Evolutionary conservation across 108 stramenopile species (phyloP), one percentile per base, ranked within the genome.

Genomic region (Cyclotella baltica): DNA sequence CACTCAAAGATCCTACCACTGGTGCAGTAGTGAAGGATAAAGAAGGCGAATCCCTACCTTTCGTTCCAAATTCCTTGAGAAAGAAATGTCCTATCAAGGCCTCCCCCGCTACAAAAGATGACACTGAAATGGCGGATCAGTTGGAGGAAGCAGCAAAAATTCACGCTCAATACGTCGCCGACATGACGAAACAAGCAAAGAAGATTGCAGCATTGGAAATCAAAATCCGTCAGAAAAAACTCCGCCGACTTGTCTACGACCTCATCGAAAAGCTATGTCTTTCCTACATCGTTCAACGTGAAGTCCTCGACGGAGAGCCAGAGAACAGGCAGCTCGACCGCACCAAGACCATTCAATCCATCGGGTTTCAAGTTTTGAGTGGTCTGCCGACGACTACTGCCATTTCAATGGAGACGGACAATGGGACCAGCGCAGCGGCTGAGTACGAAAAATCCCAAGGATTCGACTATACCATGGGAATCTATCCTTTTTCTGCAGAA

Each of bases 21-120:
- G 59, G 59, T 61, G 30, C 15, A 6, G 30, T 61, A 23, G 28
- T 27, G 30, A 61, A 61, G 10, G 59, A 61, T 61, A 33, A 61
- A 31, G 29, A 20, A 30, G 59, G 59, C 59, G 6, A 61, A 4
- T 27, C 23, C 53, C 9, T 55, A 9, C 53, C 19, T 18, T 55
- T 55, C 53, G 6, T n/a, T 6, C 53, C 53, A n/a, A 55, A 18
- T 18, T 9, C 19, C 19, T 6, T 55, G n/a, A n/a, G n/a, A n/a
- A n/a, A n/a, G 8, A n/a, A 55, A 55, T 55, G 53, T 25, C 53
- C 23, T 20, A 55, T 55, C 19, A n/a, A 55, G n/a, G 53, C 59
- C 59, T 61, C 59, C 29, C 4, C 4, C 4, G 13, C 30, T 9
- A 61, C 29, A 18, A 61, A 61, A 11, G 30, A 61, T 31, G 59